Evolutionary conservation across 2,329 filamentous ascomycete genomes (phyloP), one percentile per base, ranked within the genome.

Genomic region (Pseudopyrenochaeta lycopersici): DNA sequence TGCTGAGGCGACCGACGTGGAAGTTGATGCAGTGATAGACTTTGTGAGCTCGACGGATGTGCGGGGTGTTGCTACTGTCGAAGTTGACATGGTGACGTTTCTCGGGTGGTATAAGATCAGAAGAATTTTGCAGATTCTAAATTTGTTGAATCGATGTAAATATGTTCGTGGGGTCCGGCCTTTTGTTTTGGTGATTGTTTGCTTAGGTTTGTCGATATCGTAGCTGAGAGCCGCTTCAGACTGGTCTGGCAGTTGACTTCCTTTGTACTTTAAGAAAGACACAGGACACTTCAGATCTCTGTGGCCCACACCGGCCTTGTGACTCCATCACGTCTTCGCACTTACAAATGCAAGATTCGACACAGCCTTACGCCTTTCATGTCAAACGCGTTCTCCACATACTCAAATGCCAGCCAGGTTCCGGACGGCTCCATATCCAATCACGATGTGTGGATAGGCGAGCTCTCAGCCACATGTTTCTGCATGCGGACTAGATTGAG

Each of bases 41-140:
- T 67, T 67, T 20, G 45, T 15, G 14, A 60, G 29, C 15, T 66
- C 59, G 33, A 61, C 23, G 2, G 64, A 67, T 1, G 57, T 60
- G 35, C 63, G 57, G 2, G 63, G 61, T 7, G 63, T 67, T 18
- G 57, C 58, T 29, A 55, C 39, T 44, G 58, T 51, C 1, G 58
- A 64, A 20, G 38, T n/a, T 11, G 60, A 58, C 45, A 62, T 58
- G 23, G 18, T 45, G 23, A 30, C n/a, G 27, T 15, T 10, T 15
- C 3, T 20, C 17, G 42, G 43, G 44, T 3, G 32, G 7, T 12
- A n/a, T 30, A 23, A 18, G 11, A 4, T 30, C n/a, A n/a, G n/a
- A n/a, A n/a, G n/a, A n/a, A n/a, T n/a, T n/a, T n/a, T n/a, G n/a
- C n/a, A n/a, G 39, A 12, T 5, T 23, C 15, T 23, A 15, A 12